Conservation (phyloP, 2,329 filamentous ascomycete species). For the Emergomyces africanus region DNA sequence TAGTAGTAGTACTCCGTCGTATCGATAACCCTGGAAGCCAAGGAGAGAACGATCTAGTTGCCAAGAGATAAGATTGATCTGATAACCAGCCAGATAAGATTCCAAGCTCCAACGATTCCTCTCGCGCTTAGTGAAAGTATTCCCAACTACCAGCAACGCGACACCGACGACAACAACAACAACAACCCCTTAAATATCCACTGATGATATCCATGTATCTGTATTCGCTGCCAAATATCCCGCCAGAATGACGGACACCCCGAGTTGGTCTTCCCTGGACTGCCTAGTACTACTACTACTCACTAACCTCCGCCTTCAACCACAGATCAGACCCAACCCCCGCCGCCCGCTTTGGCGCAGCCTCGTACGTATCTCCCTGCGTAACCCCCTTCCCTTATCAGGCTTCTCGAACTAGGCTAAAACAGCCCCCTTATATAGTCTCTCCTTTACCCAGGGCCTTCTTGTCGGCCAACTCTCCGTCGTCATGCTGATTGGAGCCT, state of each 20-base stretch:
- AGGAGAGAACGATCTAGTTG: too few relatives aligned
- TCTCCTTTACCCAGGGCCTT: conserved; percentile 89
- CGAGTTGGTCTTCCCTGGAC: conserved; percentile 7
- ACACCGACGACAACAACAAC: too few relatives aligned
- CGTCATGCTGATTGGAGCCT: conserved; percentile 77
- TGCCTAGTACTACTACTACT: not conserved
- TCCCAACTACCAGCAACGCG: too few relatives aligned
- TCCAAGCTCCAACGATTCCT: too few relatives aligned
- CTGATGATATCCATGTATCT: too few relatives aligned
- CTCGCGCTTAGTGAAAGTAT: too few relatives aligned
- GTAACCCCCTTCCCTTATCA: not conserved
- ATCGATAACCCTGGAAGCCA: too few relatives aligned
- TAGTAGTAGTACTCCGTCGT: too few relatives aligned
- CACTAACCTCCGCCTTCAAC: not conserved
- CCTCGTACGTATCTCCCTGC: conserved; percentile 5
- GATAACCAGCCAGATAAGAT: too few relatives aligned
- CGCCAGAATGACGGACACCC: conserved; percentile 11
- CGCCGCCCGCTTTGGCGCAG: conserved; percentile 4
- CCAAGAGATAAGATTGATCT: conserved; percentile 13
- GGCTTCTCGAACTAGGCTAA: not conserved
- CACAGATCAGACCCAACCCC: not conserved
- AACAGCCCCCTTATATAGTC: conserved; percentile 32
- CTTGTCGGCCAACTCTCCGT: conserved; percentile 88
- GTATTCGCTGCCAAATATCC: not conserved
- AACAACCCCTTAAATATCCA: too few relatives aligned